These are phyloP conservation scores for Neonectria faginata DNA, from an alignment of 2,329 filamentous ascomycete species.

Conservation along the genomic window DNA sequence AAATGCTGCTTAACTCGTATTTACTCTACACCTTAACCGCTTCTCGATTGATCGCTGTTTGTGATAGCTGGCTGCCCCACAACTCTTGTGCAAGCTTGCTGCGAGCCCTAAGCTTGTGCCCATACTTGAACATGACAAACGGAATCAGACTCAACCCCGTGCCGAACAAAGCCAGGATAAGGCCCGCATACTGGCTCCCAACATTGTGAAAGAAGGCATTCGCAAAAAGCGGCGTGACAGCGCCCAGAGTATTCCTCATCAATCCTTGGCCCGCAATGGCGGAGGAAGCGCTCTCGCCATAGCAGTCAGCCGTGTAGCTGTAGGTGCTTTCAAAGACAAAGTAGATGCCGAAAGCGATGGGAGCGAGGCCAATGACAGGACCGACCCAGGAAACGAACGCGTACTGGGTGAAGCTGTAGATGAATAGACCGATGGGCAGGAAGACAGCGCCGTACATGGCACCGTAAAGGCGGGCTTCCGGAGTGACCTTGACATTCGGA, in stretches of 20 bases:
- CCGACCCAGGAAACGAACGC: slow-evolving; percentile 36
- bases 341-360: slow-evolving; percentile 39
- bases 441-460: slow-evolving; percentile 41
- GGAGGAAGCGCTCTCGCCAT: slow-evolving; percentile 38
- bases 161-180: slow-evolving; percentile 37
- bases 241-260: slow-evolving; percentile 39
- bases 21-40: neutral
- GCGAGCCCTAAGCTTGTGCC: slow-evolving; percentile 35
- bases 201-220: slow-evolving; percentile 41
- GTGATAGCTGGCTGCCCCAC: slow-evolving; percentile 4
- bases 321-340: slow-evolving; percentile 40
- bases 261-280: slow-evolving; percentile 39
- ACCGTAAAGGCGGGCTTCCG: slow-evolving; percentile 38
- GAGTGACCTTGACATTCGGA: slow-evolving; percentile 36
- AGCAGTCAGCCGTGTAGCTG: slow-evolving; percentile 40
- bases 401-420: slow-evolving; percentile 41
- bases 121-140: slow-evolving; percentile 40
- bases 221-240: slow-evolving; percentile 38
- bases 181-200: slow-evolving; percentile 37
- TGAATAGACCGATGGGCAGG: slow-evolving; percentile 38
- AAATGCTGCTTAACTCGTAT: neutral
- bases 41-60: neutral
- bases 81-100: slow-evolving; percentile 40
- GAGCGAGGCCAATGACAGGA: slow-evolving; percentile 34
- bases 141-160: slow-evolving; percentile 37